Base-by-base conservation (phyloP, 192 early-diverging fungal species). In the Blastocladiella britannica region DNA sequence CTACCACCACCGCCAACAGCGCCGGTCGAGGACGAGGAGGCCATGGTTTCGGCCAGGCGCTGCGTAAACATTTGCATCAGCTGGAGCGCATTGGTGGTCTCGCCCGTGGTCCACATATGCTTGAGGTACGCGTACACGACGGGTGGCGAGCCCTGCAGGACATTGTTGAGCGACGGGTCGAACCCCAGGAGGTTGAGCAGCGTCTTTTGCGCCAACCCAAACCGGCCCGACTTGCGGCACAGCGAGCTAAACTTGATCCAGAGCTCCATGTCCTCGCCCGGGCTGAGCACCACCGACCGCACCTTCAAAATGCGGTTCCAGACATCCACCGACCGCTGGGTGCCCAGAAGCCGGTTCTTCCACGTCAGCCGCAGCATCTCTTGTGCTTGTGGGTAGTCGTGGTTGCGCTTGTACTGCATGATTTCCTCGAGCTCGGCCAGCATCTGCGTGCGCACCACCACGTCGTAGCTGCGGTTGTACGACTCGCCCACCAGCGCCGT, bases 351-450 rank as follows among this genome's bases (percentile, higher is more conserved):
- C 28, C 93, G 83, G 43, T 64, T 60, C 57, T 70, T 86, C 94
- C 94, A 98, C 0, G 91, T 89, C 25, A 76, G 75, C 29, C 86
- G 69, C 29, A 98, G 93, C 0, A 78, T 73, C 18, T 62, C 67
- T 58, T 79, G 75, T 22, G 82, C 71, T 55, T 94, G 82, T 0
- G 79, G 75, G 26, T 90, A 81, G 56, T 94, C 86, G 26, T 82
- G 71, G 8, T 76, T 70, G 51, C 84, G 80, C 61, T 91, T 92
- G 64, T 91, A 98, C 0, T 73, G 67, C 26, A 98, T 89, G 53
- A 93, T 89, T 66, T 98, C 94, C 64, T 98, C 94, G 54, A 98
- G 66, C 65, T 98, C 94, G 0, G 89, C 86, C 60, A 98, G 81
- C 93, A 98, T 86, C 68, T 98, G 94, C 52, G 91, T 87, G 43